A percentile compares a stretch with the other conserved stretches of the same genome.
Conservation (phyloP, 2,329 filamentous ascomycete genomes). For the Juglanconis sp. region DNA sequence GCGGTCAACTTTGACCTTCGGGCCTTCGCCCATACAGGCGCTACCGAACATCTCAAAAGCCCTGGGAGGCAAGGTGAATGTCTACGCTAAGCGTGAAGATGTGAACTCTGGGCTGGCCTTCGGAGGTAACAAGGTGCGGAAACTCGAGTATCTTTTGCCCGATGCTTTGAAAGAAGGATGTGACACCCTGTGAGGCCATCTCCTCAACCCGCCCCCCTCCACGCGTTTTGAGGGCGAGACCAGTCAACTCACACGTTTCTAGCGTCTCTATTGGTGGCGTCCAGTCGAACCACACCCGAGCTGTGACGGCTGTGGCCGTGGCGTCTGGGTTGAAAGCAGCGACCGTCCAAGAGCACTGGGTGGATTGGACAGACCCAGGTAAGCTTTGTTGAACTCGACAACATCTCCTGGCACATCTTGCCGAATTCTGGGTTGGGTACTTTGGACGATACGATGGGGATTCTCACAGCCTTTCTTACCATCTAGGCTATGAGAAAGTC, state of each 20-base stretch:
- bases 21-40: conserved; percentile 65
- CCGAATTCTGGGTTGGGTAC: too few species aligned
- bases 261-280: conserved; percentile 62
- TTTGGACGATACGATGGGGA: too few species aligned
- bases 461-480: not conserved
- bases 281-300: conserved; percentile 68
- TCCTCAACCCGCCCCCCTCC: not conserved
- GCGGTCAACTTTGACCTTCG: conserved; percentile 59
- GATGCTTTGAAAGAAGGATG: conserved; percentile 56
- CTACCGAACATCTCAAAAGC: conserved; percentile 63
- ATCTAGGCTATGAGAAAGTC: conserved; percentile 54
- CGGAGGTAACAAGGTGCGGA: conserved; percentile 68
- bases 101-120: conserved; percentile 65
- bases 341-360: conserved; percentile 67
- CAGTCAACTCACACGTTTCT: not conserved
- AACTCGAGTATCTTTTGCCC: conserved; percentile 66
- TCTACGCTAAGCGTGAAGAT: conserved; percentile 72
- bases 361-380: conserved; percentile 53
- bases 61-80: conserved; percentile 55
- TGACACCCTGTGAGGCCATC: conserved; percentile 47
- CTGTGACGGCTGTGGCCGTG: conserved; percentile 61
- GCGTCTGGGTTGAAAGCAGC: conserved; percentile 54
- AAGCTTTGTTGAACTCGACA: not conserved
- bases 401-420: not conserved
- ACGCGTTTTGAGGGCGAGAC: not conserved